These are phyloP conservation scores for Avena eriantha DNA, from an alignment of 176 grass and related monocot genomes.

Conservation along the genomic window DNA sequence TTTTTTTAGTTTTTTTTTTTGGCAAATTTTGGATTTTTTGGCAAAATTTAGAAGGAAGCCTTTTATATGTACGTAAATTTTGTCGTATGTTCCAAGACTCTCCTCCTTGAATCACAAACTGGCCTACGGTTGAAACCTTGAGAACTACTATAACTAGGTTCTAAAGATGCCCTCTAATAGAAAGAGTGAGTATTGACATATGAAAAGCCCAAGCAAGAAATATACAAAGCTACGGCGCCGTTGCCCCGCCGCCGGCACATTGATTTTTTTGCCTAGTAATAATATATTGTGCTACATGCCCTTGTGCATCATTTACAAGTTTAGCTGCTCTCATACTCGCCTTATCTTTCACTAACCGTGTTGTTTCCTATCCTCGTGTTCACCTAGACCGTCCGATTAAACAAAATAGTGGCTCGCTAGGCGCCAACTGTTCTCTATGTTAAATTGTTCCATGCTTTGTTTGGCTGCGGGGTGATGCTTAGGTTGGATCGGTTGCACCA, in stretches of 20 bases:
- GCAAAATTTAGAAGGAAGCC: too few species aligned
- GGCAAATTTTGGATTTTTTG: too few species aligned
- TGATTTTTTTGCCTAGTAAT: background rate
- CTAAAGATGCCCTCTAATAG: background rate
- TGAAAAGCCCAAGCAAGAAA: background rate
- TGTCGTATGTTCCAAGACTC: too few species aligned
- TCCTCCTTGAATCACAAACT: too few species aligned
- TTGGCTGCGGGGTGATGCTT: background rate
- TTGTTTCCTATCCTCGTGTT: background rate
- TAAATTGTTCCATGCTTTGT: background rate
- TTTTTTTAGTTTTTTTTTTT: too few species aligned
- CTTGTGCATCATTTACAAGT: background rate
- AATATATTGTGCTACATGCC: background rate
- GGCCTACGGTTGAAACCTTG: too few species aligned
- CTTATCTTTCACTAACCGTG: background rate
- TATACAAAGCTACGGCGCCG: background rate
- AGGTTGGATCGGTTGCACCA: conserved; percentile 33
- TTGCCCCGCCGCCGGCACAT: background rate
- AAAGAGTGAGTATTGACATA: background rate
- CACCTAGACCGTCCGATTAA: background rate
- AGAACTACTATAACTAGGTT: too few species aligned
- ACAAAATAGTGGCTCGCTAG: background rate
- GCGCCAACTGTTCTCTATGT: background rate
- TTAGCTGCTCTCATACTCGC: background rate
- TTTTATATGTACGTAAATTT: too few species aligned